Evolutionary conservation across 176 grass and related monocot species (phyloP).

Genomic region (Phragmites australis): DNA sequence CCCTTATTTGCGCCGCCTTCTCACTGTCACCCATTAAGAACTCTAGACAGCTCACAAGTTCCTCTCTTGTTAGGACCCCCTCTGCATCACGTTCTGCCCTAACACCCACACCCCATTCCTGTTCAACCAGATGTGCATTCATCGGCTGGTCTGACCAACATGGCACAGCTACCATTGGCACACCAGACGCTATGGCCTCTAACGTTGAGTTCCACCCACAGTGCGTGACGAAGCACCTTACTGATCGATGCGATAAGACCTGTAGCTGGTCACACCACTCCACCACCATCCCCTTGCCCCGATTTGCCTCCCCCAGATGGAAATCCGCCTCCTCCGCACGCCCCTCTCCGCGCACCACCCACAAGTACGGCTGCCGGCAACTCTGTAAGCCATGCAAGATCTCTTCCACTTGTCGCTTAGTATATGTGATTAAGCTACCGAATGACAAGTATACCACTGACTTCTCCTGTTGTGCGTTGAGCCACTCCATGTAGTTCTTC

Average conservation of each 20-base stretch:
- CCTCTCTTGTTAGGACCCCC: neutral
- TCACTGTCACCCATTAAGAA: neutral
- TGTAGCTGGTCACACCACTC: slow-evolving; percentile 45
- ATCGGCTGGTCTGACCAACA: slow-evolving; percentile 32
- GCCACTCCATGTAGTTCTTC: slow-evolving; percentile 32
- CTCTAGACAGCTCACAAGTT: slow-evolving; percentile 21
- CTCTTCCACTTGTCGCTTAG: slow-evolving; percentile 30
- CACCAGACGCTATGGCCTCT: slow-evolving; percentile 15
- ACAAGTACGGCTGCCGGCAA: slow-evolving; percentile 16
- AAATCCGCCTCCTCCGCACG: slow-evolving; percentile 10
- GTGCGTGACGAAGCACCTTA: slow-evolving; percentile 64
- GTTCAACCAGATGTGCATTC: slow-evolving; percentile 32
- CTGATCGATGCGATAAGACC: slow-evolving; percentile 22
- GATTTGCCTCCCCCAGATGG: neutral
- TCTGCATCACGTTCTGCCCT: neutral
- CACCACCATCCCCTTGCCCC: neutral
- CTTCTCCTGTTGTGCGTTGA: neutral
- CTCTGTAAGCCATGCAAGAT: neutral
- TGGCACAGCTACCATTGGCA: slow-evolving; percentile 29
- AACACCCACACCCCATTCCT: slow-evolving; percentile 16
- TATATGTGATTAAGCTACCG: slow-evolving; percentile 28
- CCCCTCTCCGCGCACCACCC: slow-evolving; percentile 25
- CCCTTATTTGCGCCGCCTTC: neutral
- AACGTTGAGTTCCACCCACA: slow-evolving; percentile 65
- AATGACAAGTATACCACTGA: slow-evolving; percentile 46